Conservation (phyloP, 345 rosid species). For the Noccaea bulbosa region DNA sequence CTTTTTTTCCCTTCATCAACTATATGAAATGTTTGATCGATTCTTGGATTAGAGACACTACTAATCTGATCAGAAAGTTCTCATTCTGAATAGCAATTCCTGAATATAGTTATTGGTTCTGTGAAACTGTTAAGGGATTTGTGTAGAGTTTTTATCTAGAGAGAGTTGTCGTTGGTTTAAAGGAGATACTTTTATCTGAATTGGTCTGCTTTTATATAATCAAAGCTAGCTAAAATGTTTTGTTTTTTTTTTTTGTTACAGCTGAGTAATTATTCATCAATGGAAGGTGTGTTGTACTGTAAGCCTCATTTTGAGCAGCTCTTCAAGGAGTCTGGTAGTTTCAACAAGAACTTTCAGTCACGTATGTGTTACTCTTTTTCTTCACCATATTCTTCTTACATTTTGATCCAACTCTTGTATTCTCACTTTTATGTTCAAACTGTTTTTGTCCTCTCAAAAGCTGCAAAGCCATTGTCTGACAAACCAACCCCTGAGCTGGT, state of each 20-base stretch:
- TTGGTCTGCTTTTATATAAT: neutral
- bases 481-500: constrained; percentile 90
- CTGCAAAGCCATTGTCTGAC: constrained; percentile 86
- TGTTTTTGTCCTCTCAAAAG: constrained; percentile 56
- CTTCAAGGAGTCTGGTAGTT: constrained; percentile 91
- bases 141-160: neutral
- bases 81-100: neutral
- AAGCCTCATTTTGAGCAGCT: constrained; percentile 98
- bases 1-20: neutral
- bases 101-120: neutral
- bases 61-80: neutral
- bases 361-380: constrained; percentile 53
- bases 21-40: neutral
- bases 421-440: constrained; percentile 39
- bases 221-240: constrained; percentile 20
- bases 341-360: constrained; percentile 91
- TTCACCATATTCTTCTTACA: constrained; percentile 10
- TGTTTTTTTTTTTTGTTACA: constrained; percentile 43
- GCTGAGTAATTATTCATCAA: constrained; percentile 93
- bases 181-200: neutral
- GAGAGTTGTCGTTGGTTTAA: neutral
- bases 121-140: neutral
- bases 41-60: too few species aligned
- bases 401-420: neutral
- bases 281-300: constrained; percentile 97